These are phyloP conservation scores for Heliocybe sulcata DNA, from an alignment of 1,284 basidiomycete genomes.

Conservation along the genomic window DNA sequence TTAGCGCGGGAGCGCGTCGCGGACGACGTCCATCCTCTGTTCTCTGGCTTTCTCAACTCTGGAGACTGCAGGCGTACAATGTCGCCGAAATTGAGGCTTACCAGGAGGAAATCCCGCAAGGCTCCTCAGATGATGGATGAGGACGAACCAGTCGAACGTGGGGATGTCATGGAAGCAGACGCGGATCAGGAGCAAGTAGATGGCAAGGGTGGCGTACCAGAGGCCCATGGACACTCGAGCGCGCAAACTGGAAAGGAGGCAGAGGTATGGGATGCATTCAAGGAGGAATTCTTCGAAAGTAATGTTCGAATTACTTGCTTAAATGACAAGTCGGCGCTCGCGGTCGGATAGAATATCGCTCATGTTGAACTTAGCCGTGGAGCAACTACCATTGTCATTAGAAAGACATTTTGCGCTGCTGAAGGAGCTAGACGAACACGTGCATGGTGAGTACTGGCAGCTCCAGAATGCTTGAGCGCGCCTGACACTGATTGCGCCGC, in stretches of 20 bases:
- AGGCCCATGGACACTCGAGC: not conserved
- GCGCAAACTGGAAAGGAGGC: slow-evolving; percentile 37
- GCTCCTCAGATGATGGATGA: not conserved
- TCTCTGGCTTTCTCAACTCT: not conserved
- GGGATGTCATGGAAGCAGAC: not conserved
- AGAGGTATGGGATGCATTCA: slow-evolving; percentile 69
- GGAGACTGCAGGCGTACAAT: not conserved
- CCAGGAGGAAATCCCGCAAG: not conserved
- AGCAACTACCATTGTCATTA: slow-evolving; percentile 81
- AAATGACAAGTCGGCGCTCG: not conserved
- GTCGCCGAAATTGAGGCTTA: not conserved
- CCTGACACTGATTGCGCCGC: not conserved
- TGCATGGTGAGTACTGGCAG: slow-evolving; percentile 40
- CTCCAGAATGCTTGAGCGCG: not conserved
- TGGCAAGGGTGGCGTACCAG: not conserved
- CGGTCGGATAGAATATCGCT: slow-evolving; percentile 1
- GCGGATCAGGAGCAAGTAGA: not conserved
- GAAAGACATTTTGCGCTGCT: slow-evolving; percentile 76
- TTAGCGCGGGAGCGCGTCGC: not conserved
- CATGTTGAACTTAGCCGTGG: slow-evolving; percentile 48
- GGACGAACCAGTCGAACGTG: not conserved
- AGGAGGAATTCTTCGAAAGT: slow-evolving; percentile 79
- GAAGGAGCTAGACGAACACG: slow-evolving; percentile 77
- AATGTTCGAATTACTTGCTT: slow-evolving; percentile 7
- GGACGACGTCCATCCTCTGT: not conserved